Conservation (phyloP, 2,329 filamentous ascomycete genomes). For the Allantophomopsis cytisporea region DNA sequence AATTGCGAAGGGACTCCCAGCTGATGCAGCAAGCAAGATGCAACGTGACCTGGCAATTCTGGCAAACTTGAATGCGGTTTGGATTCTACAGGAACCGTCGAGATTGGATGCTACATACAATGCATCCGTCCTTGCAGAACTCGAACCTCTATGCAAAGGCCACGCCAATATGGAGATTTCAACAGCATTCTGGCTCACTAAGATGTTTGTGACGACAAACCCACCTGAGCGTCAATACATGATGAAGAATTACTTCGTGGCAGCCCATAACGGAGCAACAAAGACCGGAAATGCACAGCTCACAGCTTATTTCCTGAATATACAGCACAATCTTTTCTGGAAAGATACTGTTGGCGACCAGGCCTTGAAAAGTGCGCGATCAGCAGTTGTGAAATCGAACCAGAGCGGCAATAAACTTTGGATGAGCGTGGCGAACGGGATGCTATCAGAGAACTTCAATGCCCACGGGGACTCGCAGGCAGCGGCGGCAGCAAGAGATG, state of each 20-base stretch:
- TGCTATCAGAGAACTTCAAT: constrained; percentile 64
- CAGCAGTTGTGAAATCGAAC: constrained; percentile 53
- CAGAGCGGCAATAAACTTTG: constrained; percentile 60
- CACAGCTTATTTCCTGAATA: constrained; percentile 68
- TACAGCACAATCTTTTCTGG: constrained; percentile 66
- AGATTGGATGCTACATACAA: constrained; percentile 45
- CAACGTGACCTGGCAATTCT: constrained; percentile 54
- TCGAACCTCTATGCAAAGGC: constrained; percentile 53
- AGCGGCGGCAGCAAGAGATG: constrained; percentile 28
- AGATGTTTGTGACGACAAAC: constrained; percentile 50
- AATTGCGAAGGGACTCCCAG: constrained; percentile 17
- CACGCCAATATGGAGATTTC: constrained; percentile 65
- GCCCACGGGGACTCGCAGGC: constrained; percentile 51
- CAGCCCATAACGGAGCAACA: constrained; percentile 57
- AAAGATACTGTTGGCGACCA: constrained; percentile 55
- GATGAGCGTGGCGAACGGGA: constrained; percentile 69
- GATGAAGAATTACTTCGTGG: constrained; percentile 66
- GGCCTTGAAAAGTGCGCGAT: constrained; percentile 61
- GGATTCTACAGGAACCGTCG: constrained; percentile 54
- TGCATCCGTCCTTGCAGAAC: constrained; percentile 44
- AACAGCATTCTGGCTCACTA: constrained; percentile 64
- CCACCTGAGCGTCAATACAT: constrained; percentile 56
- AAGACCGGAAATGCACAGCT: constrained; percentile 63
- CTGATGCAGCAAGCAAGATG: constrained; percentile 29
- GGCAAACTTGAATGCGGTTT: constrained; percentile 52